Percentiles rank a stretch among this genome's conserved stretches.
These are phyloP conservation scores for Bathelium albidoporum DNA, from an alignment of 495 filamentous ascomycete genomes.

Conservation along the genomic window DNA sequence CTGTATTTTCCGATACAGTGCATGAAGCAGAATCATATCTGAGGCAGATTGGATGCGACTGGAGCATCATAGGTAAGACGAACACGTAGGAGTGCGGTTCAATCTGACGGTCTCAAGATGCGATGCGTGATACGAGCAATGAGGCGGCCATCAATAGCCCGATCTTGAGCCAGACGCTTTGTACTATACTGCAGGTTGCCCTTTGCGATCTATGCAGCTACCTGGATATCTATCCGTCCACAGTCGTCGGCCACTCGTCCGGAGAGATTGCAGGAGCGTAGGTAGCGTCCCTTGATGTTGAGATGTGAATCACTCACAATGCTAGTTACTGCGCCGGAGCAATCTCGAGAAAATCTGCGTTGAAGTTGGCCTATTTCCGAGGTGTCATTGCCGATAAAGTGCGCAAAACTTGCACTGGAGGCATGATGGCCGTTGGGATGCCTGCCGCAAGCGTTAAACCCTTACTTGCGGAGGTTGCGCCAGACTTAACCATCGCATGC, in stretches of 20 bases:
- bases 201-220: conserved; percentile 16
- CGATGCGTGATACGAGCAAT: conserved; percentile 9
- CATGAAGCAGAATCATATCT: not conserved
- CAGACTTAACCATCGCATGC: too few relatives aligned
- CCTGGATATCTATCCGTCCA: conserved; percentile 22
- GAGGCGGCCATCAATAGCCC: conserved; percentile 9
- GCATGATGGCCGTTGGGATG: conserved; percentile 21
- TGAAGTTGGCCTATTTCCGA: conserved; percentile 32
- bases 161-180: conserved; percentile 18
- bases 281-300: not conserved
- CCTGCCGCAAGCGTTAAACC: not conserved
- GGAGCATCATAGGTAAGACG: not conserved
- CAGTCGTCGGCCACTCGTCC: conserved; percentile 49
- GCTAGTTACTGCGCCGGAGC: conserved; percentile 42
- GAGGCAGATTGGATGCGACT: not conserved
- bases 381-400: conserved; percentile 12
- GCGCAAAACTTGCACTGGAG: not conserved
- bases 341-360: conserved; percentile 37
- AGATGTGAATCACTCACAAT: not conserved
- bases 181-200: conserved; percentile 20
- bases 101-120: not conserved
- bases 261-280: conserved; percentile 52
- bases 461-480: not conserved
- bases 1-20: not conserved
- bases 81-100: not conserved